A percentile compares a stretch with the other conserved stretches of the same genome.
phyloP scores from a whole-genome alignment of 2,329 filamentous ascomycete genomes.

The Blumeriella jaapii region DNA sequence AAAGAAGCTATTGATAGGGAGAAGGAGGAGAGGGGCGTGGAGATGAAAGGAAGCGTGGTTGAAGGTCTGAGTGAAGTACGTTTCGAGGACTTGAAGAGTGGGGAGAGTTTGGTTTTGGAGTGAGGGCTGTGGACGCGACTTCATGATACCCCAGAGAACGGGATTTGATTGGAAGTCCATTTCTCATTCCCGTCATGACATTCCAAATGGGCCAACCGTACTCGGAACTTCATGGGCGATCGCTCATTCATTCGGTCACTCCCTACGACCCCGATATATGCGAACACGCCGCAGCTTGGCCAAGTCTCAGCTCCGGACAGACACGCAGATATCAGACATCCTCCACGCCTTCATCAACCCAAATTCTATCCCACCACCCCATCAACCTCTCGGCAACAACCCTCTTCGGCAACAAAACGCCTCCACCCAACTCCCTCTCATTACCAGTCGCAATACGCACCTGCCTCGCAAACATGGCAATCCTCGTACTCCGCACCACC shows the following conservation, averaged over 20 bases:
- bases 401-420: not conserved
- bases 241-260: not conserved
- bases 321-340: not conserved
- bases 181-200: too few relatives aligned
- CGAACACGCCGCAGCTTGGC: not conserved
- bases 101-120: constrained; percentile 17
- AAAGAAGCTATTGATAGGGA: constrained; percentile 33
- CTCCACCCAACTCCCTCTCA: not conserved
- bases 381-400: not conserved
- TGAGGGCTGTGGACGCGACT: constrained; percentile 1
- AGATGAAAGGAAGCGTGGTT: constrained; percentile 7
- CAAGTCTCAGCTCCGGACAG: too few relatives aligned
- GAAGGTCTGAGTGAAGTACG: constrained; percentile 11
- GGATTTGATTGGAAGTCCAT: not conserved
- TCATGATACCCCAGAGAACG: not conserved
- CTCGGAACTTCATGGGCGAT: not conserved
- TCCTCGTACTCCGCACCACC: not conserved
- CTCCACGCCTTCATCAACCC: constrained; percentile 2
- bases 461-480: not conserved
- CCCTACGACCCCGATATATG: not conserved
- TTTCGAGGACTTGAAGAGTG: constrained; percentile 18
- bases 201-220: not conserved
- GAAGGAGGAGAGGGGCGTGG: constrained; percentile 18
- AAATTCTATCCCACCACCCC: constrained; percentile 3
- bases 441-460: not conserved